Evolutionary conservation across 2,329 filamentous ascomycete genomes (phyloP).

Genomic region (Keithomyces neogunnii): DNA sequence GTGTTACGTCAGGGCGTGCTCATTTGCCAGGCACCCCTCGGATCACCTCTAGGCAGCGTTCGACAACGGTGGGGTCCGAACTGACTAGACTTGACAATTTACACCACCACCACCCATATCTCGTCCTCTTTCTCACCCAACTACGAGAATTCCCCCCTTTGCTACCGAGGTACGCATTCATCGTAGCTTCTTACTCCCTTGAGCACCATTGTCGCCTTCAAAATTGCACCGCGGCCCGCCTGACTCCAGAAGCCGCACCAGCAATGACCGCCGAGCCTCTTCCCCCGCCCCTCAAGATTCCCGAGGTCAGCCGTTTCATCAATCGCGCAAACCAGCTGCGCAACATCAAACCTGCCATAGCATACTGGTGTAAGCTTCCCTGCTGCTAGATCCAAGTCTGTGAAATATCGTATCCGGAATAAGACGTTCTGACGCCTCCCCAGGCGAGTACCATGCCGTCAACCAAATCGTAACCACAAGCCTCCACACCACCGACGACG

Average conservation of each 20-base stretch:
- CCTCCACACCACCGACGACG: constrained; percentile 70
- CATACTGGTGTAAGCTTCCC: constrained; percentile 79
- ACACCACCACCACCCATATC: no score
- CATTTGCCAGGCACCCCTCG: no score
- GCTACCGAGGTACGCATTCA: no score
- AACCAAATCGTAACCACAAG: constrained; percentile 80
- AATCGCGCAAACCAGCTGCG: constrained; percentile 78
- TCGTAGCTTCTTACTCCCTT: not conserved
- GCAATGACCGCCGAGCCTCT: constrained; percentile 54
- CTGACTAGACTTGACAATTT: no score
- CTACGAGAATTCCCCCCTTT: no score
- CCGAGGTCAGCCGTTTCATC: constrained; percentile 79
- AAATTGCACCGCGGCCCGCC: not conserved
- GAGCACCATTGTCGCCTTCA: not conserved
- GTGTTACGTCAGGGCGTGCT: not conserved
- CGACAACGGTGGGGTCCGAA: no score
- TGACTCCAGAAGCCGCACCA: not conserved
- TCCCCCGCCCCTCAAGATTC: constrained; percentile 53
- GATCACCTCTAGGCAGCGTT: no score
- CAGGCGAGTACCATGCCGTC: constrained; percentile 85
- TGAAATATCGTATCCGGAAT: not conserved
- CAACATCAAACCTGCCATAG: constrained; percentile 73
- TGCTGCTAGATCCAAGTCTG: not conserved
- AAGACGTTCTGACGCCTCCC: constrained; percentile 2
- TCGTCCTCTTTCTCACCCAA: no score